phyloP scores from a whole-genome alignment of 108 stramenopile genomes.

The Mayamaea pseudoterrestris region DNA sequence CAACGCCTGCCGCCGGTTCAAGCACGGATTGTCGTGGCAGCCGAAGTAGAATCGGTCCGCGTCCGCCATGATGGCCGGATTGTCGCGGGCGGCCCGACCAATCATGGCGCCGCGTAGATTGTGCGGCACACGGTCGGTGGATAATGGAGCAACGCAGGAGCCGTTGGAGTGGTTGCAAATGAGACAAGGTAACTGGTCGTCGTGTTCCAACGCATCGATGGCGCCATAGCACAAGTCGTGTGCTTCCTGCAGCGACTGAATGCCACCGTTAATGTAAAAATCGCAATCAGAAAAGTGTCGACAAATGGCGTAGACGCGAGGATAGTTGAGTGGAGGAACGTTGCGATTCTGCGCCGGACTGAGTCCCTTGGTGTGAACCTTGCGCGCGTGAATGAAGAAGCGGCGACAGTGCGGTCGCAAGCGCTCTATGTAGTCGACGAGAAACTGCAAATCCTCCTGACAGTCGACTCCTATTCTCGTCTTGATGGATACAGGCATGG shows the following conservation, averaged over 20 bases:
- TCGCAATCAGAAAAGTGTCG: slow-evolving; percentile 50
- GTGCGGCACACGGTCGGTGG: slow-evolving; percentile 21
- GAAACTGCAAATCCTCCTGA: slow-evolving; percentile 31
- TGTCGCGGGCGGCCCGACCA: slow-evolving; percentile 59
- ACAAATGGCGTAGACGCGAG: slow-evolving; percentile 45
- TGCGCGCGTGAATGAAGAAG: slow-evolving; percentile 62
- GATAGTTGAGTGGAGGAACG: slow-evolving; percentile 64
- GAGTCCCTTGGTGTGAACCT: slow-evolving; percentile 36
- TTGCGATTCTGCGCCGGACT: slow-evolving; percentile 52
- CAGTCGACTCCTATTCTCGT: slow-evolving; percentile 61
- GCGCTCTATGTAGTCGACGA: slow-evolving; percentile 22
- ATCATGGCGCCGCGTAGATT: slow-evolving; percentile 62
- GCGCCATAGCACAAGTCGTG: slow-evolving; percentile 35
- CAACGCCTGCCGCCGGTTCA: slow-evolving; percentile 50
- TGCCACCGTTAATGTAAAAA: slow-evolving; percentile 68
- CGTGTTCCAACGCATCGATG: not conserved
- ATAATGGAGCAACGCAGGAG: slow-evolving; percentile 44
- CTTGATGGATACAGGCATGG: slow-evolving; percentile 51
- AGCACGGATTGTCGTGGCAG: slow-evolving; percentile 40
- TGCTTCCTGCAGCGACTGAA: slow-evolving; percentile 36
- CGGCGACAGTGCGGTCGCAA: slow-evolving; percentile 22
- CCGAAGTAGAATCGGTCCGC: slow-evolving; percentile 71
- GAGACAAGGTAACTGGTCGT: slow-evolving; percentile 25
- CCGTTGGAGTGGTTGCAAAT: slow-evolving; percentile 37
- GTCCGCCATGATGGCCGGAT: slow-evolving; percentile 48